Conservation (phyloP, 148 eudicot genomes). For the Camellia granthamiana region DNA sequence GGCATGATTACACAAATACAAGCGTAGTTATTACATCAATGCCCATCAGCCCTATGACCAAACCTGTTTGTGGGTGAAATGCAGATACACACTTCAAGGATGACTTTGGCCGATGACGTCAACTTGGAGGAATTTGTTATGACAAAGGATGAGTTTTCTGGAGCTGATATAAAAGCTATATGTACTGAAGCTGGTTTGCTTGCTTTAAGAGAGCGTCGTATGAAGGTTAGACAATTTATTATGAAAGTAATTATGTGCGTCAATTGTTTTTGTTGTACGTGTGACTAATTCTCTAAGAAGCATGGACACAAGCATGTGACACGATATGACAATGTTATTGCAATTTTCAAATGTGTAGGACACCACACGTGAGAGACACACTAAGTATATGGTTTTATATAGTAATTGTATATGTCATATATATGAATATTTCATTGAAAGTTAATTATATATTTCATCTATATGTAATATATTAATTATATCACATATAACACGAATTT, state of each 20-base stretch:
- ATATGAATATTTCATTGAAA: too few species aligned
- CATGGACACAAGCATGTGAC: too few species aligned
- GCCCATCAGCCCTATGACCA: neutral
- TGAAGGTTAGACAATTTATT: constrained; percentile 60
- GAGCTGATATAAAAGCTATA: constrained; percentile 97
- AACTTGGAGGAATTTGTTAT: constrained; percentile 96
- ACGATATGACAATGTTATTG: too few species aligned
- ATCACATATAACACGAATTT: too few species aligned
- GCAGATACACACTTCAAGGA: constrained; percentile 92
- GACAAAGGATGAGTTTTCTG: constrained; percentile 99
- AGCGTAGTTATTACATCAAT: neutral
- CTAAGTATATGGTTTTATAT: too few species aligned
- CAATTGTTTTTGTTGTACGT: neutral
- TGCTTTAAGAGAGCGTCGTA: constrained; percentile 91
- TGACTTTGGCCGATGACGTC: constrained; percentile 96
- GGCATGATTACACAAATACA: neutral
- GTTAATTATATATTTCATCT: too few species aligned
- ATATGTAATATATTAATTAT: too few species aligned
- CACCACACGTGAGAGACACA: too few species aligned
- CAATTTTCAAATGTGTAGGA: too few species aligned
- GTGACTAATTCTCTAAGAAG: neutral
- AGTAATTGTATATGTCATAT: too few species aligned
- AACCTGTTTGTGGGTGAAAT: neutral
- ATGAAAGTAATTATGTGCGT: too few species aligned
- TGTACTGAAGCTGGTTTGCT: constrained; percentile 98